Percentiles rank a stretch among this genome's conserved stretches.
phyloP scores from a whole-genome alignment of 73 alveolate genomes.

The Paramecium bursaria region DNA sequence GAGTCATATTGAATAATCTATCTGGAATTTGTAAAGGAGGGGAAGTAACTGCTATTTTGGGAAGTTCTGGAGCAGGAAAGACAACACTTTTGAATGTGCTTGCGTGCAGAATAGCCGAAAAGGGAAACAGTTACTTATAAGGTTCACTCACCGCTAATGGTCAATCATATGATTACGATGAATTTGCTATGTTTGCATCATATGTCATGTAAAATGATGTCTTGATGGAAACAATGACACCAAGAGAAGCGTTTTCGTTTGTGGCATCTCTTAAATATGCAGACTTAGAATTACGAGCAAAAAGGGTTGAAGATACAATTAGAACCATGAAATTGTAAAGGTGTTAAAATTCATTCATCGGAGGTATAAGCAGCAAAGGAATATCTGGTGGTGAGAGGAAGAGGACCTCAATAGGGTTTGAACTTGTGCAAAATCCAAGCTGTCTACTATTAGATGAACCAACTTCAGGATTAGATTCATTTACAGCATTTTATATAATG shows the following conservation, averaged over 20 bases:
- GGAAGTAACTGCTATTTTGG: constrained; percentile 87
- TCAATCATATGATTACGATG: constrained; percentile 72
- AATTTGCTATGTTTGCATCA: constrained; percentile 80
- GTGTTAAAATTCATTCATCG: constrained; percentile 86
- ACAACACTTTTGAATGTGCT: constrained; percentile 90
- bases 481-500: constrained; percentile 78
- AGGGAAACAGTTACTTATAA: constrained; percentile 71
- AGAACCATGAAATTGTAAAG: constrained; percentile 79
- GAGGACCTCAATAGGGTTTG: constrained; percentile 95
- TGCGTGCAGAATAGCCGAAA: constrained; percentile 78
- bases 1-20: constrained; percentile 74
- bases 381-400: constrained; percentile 97
- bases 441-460: constrained; percentile 94
- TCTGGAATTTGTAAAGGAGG: constrained; percentile 88
- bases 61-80: constrained; percentile 97
- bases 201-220: constrained; percentile 93
- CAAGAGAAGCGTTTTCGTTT: constrained; percentile 85
- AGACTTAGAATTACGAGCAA: constrained; percentile 70
- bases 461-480: constrained; percentile 92
- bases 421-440: constrained; percentile 92
- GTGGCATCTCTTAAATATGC: constrained; percentile 86
- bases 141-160: constrained; percentile 90
- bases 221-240: constrained; percentile 86
- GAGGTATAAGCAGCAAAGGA: constrained; percentile 90
- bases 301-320: constrained; percentile 82